These are phyloP conservation scores for Medicago lupulina DNA, from an alignment of 306 rosid genomes.

Conservation along the genomic window DNA sequence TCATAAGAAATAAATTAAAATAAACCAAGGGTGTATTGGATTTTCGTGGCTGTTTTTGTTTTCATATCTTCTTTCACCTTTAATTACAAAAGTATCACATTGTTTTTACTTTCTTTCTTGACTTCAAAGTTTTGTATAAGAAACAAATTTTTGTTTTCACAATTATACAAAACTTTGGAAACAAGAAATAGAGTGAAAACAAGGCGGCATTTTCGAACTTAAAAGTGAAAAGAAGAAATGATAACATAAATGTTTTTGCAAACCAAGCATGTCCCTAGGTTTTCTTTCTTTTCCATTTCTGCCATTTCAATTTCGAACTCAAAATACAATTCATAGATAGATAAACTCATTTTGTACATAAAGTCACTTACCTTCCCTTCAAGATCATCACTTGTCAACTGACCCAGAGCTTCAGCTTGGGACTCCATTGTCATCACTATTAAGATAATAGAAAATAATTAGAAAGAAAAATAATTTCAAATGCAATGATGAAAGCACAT, in stretches of 20 bases:
- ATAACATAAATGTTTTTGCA: neutral
- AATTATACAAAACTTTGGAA: neutral
- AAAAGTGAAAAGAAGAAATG: too few species aligned
- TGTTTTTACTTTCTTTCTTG: neutral
- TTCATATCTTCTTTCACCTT: neutral
- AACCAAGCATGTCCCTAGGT: neutral
- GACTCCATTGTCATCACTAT: conserved; percentile 95
- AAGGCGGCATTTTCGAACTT: too few species aligned
- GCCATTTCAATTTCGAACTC: conserved; percentile 54
- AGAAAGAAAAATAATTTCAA: conserved; percentile 18
- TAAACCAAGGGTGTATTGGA: conserved; percentile 3
- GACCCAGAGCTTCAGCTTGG: conserved; percentile 96
- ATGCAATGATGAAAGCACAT: conserved; percentile 20
- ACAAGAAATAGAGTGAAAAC: neutral
- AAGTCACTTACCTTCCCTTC: conserved; percentile 81
- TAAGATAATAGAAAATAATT: conserved; percentile 38
- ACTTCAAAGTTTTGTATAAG: neutral
- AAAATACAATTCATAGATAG: conserved; percentile 50
- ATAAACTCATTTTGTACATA: neutral
- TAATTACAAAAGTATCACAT: neutral
- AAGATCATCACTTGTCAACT: conserved; percentile 85
- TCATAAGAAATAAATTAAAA: conserved; percentile 9
- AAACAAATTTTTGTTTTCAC: neutral
- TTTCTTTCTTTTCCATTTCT: conserved; percentile 16
- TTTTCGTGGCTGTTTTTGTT: neutral